These are phyloP conservation scores for Elaphomyces granulatus DNA, from an alignment of 495 filamentous ascomycete species.

Conservation along the genomic window DNA sequence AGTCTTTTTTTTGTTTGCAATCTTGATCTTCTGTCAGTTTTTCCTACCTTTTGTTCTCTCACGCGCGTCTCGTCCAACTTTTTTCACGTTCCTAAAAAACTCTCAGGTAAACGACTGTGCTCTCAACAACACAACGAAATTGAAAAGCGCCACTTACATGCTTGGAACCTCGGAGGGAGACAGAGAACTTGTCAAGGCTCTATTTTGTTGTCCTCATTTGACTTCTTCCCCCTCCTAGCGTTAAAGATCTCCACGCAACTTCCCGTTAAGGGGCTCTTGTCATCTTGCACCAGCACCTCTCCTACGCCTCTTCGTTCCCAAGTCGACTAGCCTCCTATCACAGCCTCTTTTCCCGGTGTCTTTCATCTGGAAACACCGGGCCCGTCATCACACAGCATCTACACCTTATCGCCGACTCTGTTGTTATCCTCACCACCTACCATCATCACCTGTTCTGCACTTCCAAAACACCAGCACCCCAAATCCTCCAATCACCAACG, in stretches of 20 bases:
- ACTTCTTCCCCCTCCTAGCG: constrained; percentile 6
- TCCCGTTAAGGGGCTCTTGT: constrained; percentile 7
- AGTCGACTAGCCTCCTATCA: constrained; percentile 15
- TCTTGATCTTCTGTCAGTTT: neutral
- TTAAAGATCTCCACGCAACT: constrained; percentile 9
- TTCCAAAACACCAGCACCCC: constrained; percentile 18
- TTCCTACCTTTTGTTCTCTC: constrained; percentile 1
- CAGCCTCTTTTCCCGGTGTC: constrained; percentile 12
- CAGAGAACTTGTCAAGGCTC: constrained; percentile 3
- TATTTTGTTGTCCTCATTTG: constrained; percentile 9
- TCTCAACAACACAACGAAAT: neutral
- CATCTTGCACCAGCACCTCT: constrained; percentile 13
- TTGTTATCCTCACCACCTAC: constrained; percentile 14
- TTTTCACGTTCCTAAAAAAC: too few relatives aligned
- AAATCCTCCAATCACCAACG: constrained; percentile 30
- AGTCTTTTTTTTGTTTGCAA: too few relatives aligned
- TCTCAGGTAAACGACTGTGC: too few relatives aligned
- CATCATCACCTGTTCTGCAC: constrained; percentile 20
- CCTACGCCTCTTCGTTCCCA: constrained; percentile 14
- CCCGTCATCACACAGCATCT: constrained; percentile 18
- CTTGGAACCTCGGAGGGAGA: neutral
- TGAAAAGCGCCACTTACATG: neutral
- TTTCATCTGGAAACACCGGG: constrained; percentile 10
- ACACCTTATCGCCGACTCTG: constrained; percentile 10
- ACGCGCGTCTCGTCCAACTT: neutral